These are phyloP conservation scores for Trichoderma asperelloides DNA, from an alignment of 495 filamentous ascomycete species.

Conservation along the genomic window DNA sequence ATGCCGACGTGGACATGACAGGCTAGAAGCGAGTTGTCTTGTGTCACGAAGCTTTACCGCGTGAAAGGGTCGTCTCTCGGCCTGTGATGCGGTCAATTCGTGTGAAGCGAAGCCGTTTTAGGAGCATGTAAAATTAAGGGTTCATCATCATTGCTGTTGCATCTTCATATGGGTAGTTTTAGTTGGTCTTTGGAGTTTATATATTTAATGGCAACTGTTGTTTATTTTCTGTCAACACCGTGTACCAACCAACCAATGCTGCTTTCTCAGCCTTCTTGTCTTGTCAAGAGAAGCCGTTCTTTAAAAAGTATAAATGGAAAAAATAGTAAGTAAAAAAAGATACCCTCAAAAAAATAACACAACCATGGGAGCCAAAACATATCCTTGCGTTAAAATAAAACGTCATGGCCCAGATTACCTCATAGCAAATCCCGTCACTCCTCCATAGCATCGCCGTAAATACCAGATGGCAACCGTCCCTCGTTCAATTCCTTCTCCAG, in stretches of 20 bases:
- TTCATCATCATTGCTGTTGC: not conserved
- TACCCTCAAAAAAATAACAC: not conserved
- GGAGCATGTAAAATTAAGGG: not conserved
- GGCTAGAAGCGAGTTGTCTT: conserved; percentile 22
- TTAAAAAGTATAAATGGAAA: not conserved
- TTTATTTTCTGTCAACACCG: not conserved
- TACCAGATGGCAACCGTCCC: conserved; percentile 67
- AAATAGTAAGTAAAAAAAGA: too few relatives aligned
- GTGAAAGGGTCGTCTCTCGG: not conserved
- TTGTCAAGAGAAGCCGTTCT: not conserved
- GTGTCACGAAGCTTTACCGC: not conserved
- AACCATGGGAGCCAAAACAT: conserved; percentile 2
- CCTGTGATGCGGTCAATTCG: not conserved
- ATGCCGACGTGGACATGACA: conserved; percentile 52
- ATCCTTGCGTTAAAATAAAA: not conserved
- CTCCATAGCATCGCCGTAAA: conserved; percentile 47
- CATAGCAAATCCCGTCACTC: conserved; percentile 26
- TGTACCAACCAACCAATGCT: not conserved
- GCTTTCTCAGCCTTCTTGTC: not conserved
- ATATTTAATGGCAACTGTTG: not conserved
- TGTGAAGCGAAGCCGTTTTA: not conserved
- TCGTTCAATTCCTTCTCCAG: conserved; percentile 82
- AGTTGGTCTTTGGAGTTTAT: not conserved
- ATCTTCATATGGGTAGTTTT: not conserved
- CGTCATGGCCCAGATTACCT: too few relatives aligned